phyloP scores from a whole-genome alignment of 1,139 yeast species.

The Candida glucosophila region DNA sequence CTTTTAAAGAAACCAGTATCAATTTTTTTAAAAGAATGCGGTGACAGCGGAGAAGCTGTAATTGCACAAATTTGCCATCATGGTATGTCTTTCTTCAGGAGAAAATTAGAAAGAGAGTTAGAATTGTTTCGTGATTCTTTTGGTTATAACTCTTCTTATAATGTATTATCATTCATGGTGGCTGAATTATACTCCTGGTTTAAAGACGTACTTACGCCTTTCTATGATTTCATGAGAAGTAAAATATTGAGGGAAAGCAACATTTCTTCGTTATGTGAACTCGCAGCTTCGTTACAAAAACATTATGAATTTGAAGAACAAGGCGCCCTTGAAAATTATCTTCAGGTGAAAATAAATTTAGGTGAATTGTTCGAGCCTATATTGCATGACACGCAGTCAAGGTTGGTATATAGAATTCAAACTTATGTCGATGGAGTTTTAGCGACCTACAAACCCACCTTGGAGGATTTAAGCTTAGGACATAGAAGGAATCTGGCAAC shows the following conservation, averaged over 20 bases:
- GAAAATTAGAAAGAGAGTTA: slow-evolving; percentile 54
- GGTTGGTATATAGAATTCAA: slow-evolving; percentile 74
- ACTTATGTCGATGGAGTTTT: slow-evolving; percentile 55
- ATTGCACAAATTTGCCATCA: slow-evolving; percentile 53
- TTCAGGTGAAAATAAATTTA: slow-evolving; percentile 15
- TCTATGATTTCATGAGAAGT: slow-evolving; percentile 63
- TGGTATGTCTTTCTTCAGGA: slow-evolving; percentile 48
- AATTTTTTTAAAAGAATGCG: slow-evolving; percentile 39
- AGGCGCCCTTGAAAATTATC: slow-evolving; percentile 59
- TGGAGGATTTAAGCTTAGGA: slow-evolving; percentile 55
- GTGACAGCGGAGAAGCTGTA: no score
- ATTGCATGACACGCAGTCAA: slow-evolving; percentile 66
- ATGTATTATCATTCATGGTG: slow-evolving; percentile 4
- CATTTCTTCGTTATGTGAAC: slow-evolving; percentile 62
- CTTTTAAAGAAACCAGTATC: slow-evolving; percentile 37
- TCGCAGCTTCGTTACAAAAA: slow-evolving; percentile 62
- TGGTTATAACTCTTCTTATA: slow-evolving; percentile 3
- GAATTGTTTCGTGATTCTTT: slow-evolving; percentile 51
- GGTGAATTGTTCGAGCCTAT: slow-evolving; percentile 34
- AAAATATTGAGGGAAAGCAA: slow-evolving; percentile 61
- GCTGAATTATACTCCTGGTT: slow-evolving; percentile 40
- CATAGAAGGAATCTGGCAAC: slow-evolving; percentile 27
- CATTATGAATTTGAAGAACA: slow-evolving; percentile 59
- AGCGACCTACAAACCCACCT: slow-evolving; percentile 56
- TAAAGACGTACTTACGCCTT: slow-evolving; percentile 58